Evolutionary conservation across 352 stramenopile species (phyloP), one percentile per base, ranked within the genome.

Genomic region (Phytopythium mirpurense): DNA sequence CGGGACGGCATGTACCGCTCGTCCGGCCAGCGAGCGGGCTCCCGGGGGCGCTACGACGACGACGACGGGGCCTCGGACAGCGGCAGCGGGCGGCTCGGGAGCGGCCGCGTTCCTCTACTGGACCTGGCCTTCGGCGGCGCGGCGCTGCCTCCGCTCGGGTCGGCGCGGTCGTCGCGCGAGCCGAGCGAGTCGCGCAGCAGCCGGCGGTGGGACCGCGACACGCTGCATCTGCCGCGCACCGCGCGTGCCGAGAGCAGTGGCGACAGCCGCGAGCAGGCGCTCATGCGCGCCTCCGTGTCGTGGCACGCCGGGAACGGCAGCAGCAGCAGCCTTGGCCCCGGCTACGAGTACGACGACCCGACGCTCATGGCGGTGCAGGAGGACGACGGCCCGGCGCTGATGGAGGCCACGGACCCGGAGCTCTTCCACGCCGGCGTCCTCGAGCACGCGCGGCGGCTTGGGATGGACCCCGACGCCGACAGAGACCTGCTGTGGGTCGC

Each of bases 351-450:
- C 42, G 60, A 72, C 7, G 35, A 55, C 19, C 46, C 43, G n/a
- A 43, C 51, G 6, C 35, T 61, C 10, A n/a, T 38, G n/a, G 51
- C 21, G 35, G 26, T 62, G 5, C 40, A 50, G 41, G 76, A 88
- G 26, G 44, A 50, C 44, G 44, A 50, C 41, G 74, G 85, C 21
- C 76, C 77, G 2, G 62, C 60, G 26, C 58, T 74, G 12, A 67
- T 93, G 51, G 83, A 88, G 38, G 72, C 67, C 14, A 66, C 70
- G 0, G 68, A 92, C 34, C 81, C 81, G 0, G 72, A 81, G 31
- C 60, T 92, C 14, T 94, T 94, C 53, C 76, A 86, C 52, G 67
- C 79, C 41, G 83, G 78, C 45, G 68, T 94, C 29, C 60, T 83
- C 50, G 79, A 94, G 50, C 83, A 94, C 45, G 76, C 81, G 26